Evolutionary conservation across 345 rosid genomes (phyloP).

Genomic region (Rubroshorea leprosula): DNA sequence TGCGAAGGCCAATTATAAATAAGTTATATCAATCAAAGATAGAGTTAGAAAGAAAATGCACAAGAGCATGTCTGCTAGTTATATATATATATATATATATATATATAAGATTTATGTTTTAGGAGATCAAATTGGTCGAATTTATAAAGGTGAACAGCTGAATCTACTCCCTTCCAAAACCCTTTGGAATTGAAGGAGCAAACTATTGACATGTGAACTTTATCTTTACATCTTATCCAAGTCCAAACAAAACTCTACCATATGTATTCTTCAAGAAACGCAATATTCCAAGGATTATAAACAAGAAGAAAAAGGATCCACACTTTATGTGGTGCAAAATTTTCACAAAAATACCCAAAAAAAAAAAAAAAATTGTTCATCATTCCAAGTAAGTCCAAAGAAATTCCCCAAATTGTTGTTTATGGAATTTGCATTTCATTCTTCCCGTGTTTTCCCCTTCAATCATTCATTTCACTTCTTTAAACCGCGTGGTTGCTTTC

Average conservation of each 20-base stretch:
- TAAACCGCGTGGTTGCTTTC: conserved; percentile 7
- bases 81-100: too few relatives aligned
- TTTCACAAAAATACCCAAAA: not conserved
- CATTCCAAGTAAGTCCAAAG: not conserved
- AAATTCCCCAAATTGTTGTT: not conserved
- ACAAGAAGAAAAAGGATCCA: not conserved
- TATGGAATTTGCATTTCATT: not conserved
- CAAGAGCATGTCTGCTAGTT: too few relatives aligned
- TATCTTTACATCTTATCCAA: conserved; percentile 1
- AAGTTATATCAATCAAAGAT: too few relatives aligned
- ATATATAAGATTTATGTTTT: too few relatives aligned
- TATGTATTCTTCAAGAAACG: not conserved
- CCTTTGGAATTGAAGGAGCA: not conserved
- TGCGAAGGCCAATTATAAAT: too few relatives aligned
- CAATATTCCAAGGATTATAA: not conserved
- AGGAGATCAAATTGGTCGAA: too few relatives aligned
- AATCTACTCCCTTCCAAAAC: too few relatives aligned
- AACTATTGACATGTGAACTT: conserved; percentile 17
- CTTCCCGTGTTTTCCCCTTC: not conserved
- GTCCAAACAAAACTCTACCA: conserved; percentile 15
- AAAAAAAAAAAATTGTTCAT: too few relatives aligned
- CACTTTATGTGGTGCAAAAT: not conserved
- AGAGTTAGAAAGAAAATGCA: too few relatives aligned
- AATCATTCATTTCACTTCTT: not conserved
- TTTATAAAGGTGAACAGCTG: too few relatives aligned